phyloP scores from a whole-genome alignment of 1,284 basidiomycete genomes.

The Jaminaea rosea region DNA sequence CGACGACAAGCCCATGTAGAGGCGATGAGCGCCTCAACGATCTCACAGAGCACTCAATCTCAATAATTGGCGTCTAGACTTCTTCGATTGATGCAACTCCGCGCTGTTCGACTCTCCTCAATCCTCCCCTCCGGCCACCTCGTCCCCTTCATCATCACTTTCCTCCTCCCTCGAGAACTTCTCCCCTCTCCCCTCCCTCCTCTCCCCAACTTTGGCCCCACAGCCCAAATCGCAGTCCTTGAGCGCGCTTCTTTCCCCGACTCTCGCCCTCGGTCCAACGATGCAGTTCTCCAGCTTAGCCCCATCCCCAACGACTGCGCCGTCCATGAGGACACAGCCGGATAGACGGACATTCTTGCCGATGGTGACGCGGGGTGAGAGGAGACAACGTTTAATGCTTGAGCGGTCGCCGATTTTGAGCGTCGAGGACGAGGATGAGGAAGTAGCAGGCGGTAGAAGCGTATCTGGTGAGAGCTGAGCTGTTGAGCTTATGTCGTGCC shows the following conservation, averaged over 20 bases:
- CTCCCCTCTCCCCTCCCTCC: constrained; percentile 34
- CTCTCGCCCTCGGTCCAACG: constrained; percentile 67
- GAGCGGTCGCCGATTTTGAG: constrained; percentile 63
- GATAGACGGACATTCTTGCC: constrained; percentile 64
- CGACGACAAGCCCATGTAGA: too few species aligned
- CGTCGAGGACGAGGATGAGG: not conserved
- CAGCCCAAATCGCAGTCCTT: constrained; percentile 77
- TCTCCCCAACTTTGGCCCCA: constrained; percentile 62
- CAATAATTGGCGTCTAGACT: too few species aligned
- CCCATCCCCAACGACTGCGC: constrained; percentile 49
- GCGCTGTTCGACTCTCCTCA: too few species aligned
- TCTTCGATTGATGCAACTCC: too few species aligned
- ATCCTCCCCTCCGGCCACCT: constrained; percentile 4
- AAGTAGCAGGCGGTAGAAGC: constrained; percentile 62
- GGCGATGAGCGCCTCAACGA: too few species aligned
- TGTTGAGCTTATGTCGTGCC: constrained; percentile 45
- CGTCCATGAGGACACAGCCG: not conserved
- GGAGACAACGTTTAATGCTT: constrained; percentile 70
- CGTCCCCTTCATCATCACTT: constrained; percentile 7
- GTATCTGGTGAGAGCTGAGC: constrained; percentile 79
- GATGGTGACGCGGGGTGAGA: constrained; percentile 81
- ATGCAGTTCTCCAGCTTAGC: constrained; percentile 84
- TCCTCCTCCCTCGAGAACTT: constrained; percentile 21
- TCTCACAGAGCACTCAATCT: too few species aligned
- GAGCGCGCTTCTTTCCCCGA: constrained; percentile 71